phyloP scores from a whole-genome alignment of 129 eudicot species.

The Calendula officinalis region DNA sequence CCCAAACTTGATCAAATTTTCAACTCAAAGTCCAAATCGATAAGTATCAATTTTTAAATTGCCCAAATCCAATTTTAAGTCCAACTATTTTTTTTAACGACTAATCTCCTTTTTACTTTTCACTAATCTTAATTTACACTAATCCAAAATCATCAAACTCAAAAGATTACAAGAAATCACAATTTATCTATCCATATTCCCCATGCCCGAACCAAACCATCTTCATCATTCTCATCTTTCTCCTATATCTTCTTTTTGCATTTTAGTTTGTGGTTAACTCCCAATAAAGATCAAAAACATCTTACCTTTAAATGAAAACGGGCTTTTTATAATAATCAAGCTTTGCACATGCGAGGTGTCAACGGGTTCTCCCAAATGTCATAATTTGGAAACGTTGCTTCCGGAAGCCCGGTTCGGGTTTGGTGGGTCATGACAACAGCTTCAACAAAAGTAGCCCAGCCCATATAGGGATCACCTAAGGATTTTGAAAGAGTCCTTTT shows the following conservation, averaged over 20 bases:
- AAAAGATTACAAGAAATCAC: conserved; percentile 21
- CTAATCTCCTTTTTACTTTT: conserved; percentile 19
- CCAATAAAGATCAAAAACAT: conserved; percentile 11
- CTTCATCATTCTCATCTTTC: conserved; percentile 28
- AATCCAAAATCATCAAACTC: conserved; percentile 24
- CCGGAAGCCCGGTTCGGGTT: conserved; percentile 90
- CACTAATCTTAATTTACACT: conserved; percentile 31
- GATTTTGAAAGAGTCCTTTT: conserved; percentile 94
- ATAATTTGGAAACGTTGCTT: conserved; percentile 89
- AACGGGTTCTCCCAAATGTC: conserved; percentile 98
- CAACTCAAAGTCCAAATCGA: no score
- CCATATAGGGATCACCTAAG: conserved; percentile 98
- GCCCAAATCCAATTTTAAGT: no score
- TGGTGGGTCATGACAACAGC: conserved; percentile 87
- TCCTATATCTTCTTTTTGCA: conserved; percentile 13
- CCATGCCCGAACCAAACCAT: conserved; percentile 1
- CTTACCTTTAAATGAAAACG: conserved; percentile 9
- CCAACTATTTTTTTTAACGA: no score
- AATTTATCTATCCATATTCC: conserved; percentile 1
- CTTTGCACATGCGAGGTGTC: conserved; percentile 98
- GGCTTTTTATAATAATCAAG: conserved; percentile 33
- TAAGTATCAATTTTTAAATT: no score
- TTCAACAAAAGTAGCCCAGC: conserved; percentile 96
- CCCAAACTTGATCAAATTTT: no score
- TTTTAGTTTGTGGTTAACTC: conserved; percentile 14